Conservation (phyloP, 2,329 filamentous ascomycete species). For the Ophiognomonia clavigignenti-juglandacearum region DNA sequence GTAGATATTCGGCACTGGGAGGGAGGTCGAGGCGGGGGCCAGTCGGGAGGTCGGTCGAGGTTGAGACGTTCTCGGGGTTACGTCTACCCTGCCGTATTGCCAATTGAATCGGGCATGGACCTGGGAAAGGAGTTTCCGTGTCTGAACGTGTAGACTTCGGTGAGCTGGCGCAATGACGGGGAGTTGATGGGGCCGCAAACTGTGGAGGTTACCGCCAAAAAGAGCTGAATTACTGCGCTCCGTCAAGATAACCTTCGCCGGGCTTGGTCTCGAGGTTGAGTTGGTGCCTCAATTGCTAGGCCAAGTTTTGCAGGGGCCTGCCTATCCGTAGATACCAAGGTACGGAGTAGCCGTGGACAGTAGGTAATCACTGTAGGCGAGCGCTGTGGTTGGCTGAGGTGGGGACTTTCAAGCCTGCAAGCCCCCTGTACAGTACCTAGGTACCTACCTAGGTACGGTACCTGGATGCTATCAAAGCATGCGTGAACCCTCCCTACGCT, state of each 20-base stretch:
- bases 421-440: too few species aligned
- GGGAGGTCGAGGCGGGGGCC: too few species aligned
- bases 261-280: not conserved
- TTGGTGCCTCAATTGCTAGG: conserved; percentile 16
- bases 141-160: not conserved
- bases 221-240: too few species aligned
- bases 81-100: conserved; percentile 1
- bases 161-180: not conserved
- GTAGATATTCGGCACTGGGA: too few species aligned
- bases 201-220: not conserved
- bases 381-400: not conserved
- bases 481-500: not conserved
- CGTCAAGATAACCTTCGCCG: too few species aligned
- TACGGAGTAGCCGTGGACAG: not conserved
- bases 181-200: not conserved
- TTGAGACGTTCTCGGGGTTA: conserved; percentile 2
- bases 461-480: not conserved
- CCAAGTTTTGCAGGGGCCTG: too few species aligned
- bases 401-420: too few species aligned
- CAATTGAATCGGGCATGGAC: conserved; percentile 2
- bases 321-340: too few species aligned
- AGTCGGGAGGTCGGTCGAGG: too few species aligned
- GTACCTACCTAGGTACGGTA: not conserved
- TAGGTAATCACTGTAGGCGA: not conserved
- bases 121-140: not conserved